Conservation (phyloP, 179 eudicot species). For the Heliamphora pulchella region DNA sequence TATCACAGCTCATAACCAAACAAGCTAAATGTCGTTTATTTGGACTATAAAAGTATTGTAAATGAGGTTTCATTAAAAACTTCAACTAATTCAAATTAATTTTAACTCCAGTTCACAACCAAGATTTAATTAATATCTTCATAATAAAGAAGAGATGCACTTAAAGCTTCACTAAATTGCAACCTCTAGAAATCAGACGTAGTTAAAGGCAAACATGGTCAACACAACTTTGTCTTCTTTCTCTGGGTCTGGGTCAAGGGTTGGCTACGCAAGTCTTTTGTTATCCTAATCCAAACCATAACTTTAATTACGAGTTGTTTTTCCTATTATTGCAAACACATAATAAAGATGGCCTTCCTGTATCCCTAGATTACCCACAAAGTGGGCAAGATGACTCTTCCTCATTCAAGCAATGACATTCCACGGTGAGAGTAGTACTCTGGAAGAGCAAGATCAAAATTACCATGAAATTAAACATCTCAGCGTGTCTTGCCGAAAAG, state of each 20-base stretch:
- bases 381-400: not conserved
- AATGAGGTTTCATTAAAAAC: not conserved
- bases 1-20: constrained; percentile 12
- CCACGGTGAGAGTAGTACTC: not conserved
- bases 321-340: not conserved
- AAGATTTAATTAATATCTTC: not conserved
- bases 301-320: not conserved
- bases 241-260: not conserved
- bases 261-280: not conserved
- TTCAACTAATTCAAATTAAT: not conserved
- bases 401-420: not conserved
- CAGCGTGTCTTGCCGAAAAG: too few relatives aligned
- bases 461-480: not conserved
- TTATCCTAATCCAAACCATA: not conserved
- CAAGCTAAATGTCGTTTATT: constrained; percentile 13
- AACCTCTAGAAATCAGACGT: not conserved
- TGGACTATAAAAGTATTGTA: not conserved
- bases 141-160: not conserved
- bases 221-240: not conserved
- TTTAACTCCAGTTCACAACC: not conserved
- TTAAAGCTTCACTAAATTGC: not conserved
- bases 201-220: not conserved
- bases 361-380: not conserved
- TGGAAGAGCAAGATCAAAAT: not conserved
- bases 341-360: not conserved